These are phyloP conservation scores for Nemania bipapillata DNA, from an alignment of 2,329 filamentous ascomycete species.

Conservation along the genomic window DNA sequence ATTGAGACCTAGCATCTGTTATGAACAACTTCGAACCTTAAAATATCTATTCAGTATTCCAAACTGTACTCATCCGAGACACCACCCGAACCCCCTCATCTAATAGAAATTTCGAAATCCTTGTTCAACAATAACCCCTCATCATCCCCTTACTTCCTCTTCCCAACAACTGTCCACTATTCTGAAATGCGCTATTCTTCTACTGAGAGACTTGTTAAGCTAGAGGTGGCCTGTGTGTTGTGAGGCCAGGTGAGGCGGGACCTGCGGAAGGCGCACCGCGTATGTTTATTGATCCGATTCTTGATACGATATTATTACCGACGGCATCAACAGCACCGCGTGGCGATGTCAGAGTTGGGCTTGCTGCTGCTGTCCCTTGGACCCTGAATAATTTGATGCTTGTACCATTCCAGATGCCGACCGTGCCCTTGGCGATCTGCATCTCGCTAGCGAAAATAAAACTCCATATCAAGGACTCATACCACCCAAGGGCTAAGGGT, in stretches of 20 bases:
- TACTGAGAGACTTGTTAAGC: background rate
- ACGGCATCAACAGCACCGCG: slow-evolving; percentile 93
- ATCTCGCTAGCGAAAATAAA: slow-evolving; percentile 92
- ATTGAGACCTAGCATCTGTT: background rate
- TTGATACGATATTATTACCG: slow-evolving; percentile 85
- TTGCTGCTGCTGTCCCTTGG: slow-evolving; percentile 81
- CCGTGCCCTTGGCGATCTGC: slow-evolving; percentile 84
- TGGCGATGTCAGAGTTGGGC: slow-evolving; percentile 84
- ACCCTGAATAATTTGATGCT: slow-evolving; percentile 88
- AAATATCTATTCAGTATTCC: slow-evolving; percentile 1
- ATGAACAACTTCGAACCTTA: background rate
- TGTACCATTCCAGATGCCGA: slow-evolving; percentile 94
- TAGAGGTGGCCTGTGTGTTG: slow-evolving; percentile 29
- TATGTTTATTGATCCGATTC: slow-evolving; percentile 84
- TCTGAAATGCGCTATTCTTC: background rate
- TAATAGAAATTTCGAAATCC: slow-evolving; percentile 2
- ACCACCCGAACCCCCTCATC: background rate
- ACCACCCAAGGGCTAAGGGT: slow-evolving; percentile 89
- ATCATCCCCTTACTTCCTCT: background rate
- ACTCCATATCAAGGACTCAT: slow-evolving; percentile 92
- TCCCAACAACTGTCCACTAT: background rate
- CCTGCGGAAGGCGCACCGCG: slow-evolving; percentile 56
- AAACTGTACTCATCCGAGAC: slow-evolving; percentile 20
- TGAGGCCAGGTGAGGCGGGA: slow-evolving; percentile 32
- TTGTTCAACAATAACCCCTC: background rate